Evolutionary conservation across 768 basidiomycete species (phyloP), one percentile per base, ranked within the genome.

Genomic region (Fistulinella prunicolor): DNA sequence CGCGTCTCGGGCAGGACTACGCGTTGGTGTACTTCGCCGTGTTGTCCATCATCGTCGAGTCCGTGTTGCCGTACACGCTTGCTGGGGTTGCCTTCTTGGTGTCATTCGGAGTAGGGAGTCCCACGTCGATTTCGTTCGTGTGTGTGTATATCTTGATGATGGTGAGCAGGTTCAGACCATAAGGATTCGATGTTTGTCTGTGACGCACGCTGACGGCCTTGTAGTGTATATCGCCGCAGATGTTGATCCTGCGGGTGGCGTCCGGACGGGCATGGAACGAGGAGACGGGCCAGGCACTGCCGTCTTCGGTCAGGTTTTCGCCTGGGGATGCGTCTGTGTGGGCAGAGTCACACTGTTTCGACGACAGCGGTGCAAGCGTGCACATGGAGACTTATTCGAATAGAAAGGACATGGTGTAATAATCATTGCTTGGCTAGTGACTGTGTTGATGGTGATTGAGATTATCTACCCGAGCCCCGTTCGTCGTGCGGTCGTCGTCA

Each of bases 181-280:
- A n/a, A n/a, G n/a, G n/a, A n/a, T n/a, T n/a, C n/a, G n/a, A n/a
- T n/a, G n/a, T 29, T 6, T 9, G 13, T 23, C 3, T 9, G 22
- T 13, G 40, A 29, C 16, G 23, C 1, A n/a, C 12, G 21, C 32
- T 52, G n/a, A 61, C 3, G 29, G 16, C 3, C 7, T 6, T 39
- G 29, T 36, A 63, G 62, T 48, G 59, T 21, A 49, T 64, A 50
- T 60, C 63, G 1, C 56, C 62, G 30, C 63, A 60, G 46, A 51
- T 60, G 51, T 21, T 65, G 40, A 60, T 65, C 8, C 30, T 63
- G 26, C 51, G 56, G 12, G 53, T 65, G 23, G 56, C 56, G 10
- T 55, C 52, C 34, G 61, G 58, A 17, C 42, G 36, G 2, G 43
- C 43, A 8, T 60, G 58, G 61, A 19, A 41, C 21, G 48, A 52